Conservation (phyloP, 225 moss, liverwort and hornwort species). For the Physcomitrium patens region DNA sequence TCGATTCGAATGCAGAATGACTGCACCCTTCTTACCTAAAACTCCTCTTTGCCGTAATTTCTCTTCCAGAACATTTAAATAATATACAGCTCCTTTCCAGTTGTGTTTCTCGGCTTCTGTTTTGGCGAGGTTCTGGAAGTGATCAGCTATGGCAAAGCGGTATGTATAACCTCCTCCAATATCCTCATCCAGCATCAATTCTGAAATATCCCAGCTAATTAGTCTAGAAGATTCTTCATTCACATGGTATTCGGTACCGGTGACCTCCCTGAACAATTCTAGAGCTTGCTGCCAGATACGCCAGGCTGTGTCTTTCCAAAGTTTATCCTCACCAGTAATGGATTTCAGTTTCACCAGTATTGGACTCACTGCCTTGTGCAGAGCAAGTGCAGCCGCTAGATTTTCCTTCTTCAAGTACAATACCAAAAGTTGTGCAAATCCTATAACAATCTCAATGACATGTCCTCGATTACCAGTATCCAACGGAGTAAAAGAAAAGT, state of each 20-base stretch:
- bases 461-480: too few species aligned
- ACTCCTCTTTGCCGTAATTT: neutral
- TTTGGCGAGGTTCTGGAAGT: conserved; percentile 13
- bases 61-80: conserved; percentile 25
- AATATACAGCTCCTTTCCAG: conserved; percentile 10
- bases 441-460: neutral
- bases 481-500: neutral
- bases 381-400: conserved; percentile 16
- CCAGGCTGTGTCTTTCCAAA: conserved; percentile 21
- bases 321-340: neutral
- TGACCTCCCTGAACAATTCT: neutral
- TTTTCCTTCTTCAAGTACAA: neutral
- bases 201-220: neutral
- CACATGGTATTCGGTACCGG: neutral
- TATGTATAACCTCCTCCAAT: conserved; percentile 24
- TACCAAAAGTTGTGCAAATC: neutral
- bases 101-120: neutral
- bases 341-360: conserved; percentile 1
- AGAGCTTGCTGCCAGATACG: conserved; percentile 9
- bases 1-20: conserved; percentile 21
- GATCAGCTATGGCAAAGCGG: conserved; percentile 23
- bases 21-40: conserved; percentile 2
- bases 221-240: neutral
- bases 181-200: conserved; percentile 26
- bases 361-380: conserved; percentile 8